These are phyloP conservation scores for Pseudoneurospora amorphoporcata DNA, from an alignment of 495 filamentous ascomycete genomes.

Conservation along the genomic window DNA sequence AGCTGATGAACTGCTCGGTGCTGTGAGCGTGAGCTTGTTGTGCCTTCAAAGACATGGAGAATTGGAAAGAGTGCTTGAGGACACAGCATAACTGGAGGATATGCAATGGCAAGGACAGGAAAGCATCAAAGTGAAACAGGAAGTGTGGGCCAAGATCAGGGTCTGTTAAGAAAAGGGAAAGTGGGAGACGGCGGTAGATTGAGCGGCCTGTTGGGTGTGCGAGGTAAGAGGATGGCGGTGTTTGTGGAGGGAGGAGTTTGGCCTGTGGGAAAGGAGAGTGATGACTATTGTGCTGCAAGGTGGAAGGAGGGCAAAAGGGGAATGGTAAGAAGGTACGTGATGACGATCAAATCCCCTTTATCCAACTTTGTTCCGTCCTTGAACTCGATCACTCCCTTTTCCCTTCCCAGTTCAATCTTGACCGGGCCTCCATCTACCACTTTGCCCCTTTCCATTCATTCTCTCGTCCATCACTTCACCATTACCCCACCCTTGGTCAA, in stretches of 20 bases:
- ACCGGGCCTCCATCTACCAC: slow-evolving; percentile 15
- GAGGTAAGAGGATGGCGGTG: no score
- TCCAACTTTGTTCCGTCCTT: slow-evolving; percentile 7
- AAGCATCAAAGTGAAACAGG: neutral
- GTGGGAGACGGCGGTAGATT: slow-evolving; percentile 32
- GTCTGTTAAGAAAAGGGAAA: slow-evolving; percentile 18
- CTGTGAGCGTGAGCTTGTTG: no score
- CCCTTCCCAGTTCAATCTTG: slow-evolving; percentile 19
- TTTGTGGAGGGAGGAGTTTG: neutral
- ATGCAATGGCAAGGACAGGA: neutral
- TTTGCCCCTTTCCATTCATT: no score
- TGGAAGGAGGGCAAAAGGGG: neutral
- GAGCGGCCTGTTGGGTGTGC: slow-evolving; percentile 27
- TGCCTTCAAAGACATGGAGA: no score
- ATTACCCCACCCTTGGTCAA: slow-evolving; percentile 19
- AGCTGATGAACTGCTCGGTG: no score
- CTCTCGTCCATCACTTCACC: neutral
- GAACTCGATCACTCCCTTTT: slow-evolving; percentile 10
- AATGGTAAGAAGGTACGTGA: slow-evolving; percentile 11
- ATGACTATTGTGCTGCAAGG: no score
- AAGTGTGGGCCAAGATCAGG: slow-evolving; percentile 19
- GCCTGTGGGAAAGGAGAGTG: no score
- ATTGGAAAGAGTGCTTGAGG: neutral
- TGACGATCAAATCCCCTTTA: slow-evolving; percentile 14
- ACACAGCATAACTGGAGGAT: neutral